Evolutionary conservation across 1,284 basidiomycete species (phyloP).

Genomic region (Cryptococcus sp.): DNA sequence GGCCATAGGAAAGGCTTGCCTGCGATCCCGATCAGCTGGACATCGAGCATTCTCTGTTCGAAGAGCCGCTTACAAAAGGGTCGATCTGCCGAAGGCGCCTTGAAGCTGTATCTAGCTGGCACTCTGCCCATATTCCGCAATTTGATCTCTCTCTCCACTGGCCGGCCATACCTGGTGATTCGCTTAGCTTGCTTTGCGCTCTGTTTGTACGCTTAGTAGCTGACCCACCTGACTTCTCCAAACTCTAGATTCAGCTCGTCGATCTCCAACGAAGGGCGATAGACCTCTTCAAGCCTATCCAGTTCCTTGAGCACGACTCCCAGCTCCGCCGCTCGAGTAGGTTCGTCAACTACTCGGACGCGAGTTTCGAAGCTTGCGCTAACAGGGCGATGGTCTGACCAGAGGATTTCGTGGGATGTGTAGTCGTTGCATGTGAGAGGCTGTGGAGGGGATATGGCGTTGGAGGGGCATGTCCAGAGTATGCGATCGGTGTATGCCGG

Average conservation of each 20-base stretch:
- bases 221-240: conserved; percentile 30
- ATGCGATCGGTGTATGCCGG: conserved; percentile 50
- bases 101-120: conserved; percentile 38
- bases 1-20: conserved; percentile 44
- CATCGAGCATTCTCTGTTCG: background rate
- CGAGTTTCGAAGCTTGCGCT: conserved; percentile 23
- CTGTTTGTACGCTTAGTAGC: background rate
- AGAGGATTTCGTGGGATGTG: conserved; percentile 41
- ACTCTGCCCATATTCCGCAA: conserved; percentile 42
- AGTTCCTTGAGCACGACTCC: conserved; percentile 50
- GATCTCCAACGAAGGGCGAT: conserved; percentile 57
- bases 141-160: conserved; percentile 21
- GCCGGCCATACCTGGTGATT: conserved; percentile 21
- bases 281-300: conserved; percentile 52
- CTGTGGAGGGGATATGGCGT: conserved; percentile 20
- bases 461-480: conserved; percentile 21
- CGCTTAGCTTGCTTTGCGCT: background rate
- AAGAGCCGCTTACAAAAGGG: conserved; percentile 34
- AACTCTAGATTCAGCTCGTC: conserved; percentile 56
- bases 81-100: conserved; percentile 33
- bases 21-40: conserved; percentile 8
- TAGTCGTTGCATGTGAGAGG: conserved; percentile 32
- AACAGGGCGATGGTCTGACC: conserved; percentile 50
- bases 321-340: conserved; percentile 45
- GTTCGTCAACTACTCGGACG: conserved; percentile 32